Conservation (phyloP, 352 stramenopile genomes). For the Pseudoperonospora humuli region DNA sequence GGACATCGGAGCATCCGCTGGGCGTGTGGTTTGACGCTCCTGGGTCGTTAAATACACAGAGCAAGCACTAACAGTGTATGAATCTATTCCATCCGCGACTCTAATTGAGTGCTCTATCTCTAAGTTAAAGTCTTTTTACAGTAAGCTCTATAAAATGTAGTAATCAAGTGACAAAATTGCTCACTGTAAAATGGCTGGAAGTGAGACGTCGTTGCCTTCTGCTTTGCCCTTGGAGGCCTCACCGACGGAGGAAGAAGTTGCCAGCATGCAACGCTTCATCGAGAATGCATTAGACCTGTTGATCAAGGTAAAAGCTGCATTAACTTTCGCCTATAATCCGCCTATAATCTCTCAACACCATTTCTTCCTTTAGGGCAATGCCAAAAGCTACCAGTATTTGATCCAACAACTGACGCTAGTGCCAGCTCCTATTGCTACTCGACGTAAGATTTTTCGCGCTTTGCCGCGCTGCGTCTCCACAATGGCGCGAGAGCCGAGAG, state of each 20-base stretch:
- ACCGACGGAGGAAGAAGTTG: conserved; percentile 48
- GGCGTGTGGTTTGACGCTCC: conserved; percentile 48
- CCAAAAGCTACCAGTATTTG: conserved; percentile 70
- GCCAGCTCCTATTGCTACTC: conserved; percentile 30
- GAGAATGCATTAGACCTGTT: conserved; percentile 77
- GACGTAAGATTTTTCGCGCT: conserved; percentile 67
- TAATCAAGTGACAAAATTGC: too few species aligned
- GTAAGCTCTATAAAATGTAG: not conserved
- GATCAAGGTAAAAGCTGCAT: conserved; percentile 36
- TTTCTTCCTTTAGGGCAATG: conserved; percentile 44
- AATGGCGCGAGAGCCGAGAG: conserved; percentile 58
- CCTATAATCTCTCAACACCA: not conserved
- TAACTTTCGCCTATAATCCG: too few species aligned
- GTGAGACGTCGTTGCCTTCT: conserved; percentile 4
- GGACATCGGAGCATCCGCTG: conserved; percentile 38
- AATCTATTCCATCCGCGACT: not conserved
- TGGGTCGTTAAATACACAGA: not conserved
- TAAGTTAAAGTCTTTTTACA: not conserved
- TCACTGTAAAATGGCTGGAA: conserved; percentile 38
- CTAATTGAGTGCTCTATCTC: not conserved
- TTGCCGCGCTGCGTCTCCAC: conserved; percentile 70
- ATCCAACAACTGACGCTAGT: conserved; percentile 53
- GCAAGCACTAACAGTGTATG: not conserved
- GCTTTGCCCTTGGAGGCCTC: conserved; percentile 6
- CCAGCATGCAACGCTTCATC: conserved; percentile 73